Evolutionary conservation across 2,329 filamentous ascomycete species (phyloP).

Genomic region (Colletotrichum salicis): DNA sequence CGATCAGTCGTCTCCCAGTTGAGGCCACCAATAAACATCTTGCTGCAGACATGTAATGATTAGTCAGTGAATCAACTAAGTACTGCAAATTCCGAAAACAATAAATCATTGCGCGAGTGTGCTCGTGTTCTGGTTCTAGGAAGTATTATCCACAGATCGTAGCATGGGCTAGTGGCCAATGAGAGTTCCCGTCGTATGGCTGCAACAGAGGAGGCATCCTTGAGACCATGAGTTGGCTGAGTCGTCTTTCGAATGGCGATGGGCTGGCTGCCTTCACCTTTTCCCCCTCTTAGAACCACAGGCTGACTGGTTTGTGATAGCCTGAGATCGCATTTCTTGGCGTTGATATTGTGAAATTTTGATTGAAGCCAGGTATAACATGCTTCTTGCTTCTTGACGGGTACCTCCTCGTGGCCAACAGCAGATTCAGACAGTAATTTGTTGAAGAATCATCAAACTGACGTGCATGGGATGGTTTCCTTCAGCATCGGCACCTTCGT

Average conservation of each 20-base stretch:
- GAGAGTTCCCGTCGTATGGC: background rate
- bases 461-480: background rate
- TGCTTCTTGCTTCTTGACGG: background rate
- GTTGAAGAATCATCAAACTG: background rate
- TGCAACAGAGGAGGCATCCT: background rate
- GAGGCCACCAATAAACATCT: constrained; percentile 99
- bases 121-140: background rate
- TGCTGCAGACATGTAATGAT: constrained; percentile 67
- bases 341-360: background rate
- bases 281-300: background rate
- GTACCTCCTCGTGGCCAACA: background rate
- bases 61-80: constrained; percentile 13
- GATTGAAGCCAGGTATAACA: background rate
- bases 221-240: background rate
- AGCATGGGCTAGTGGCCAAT: background rate
- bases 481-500: constrained; percentile 11
- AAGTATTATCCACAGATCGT: background rate
- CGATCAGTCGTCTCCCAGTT: constrained; percentile 99
- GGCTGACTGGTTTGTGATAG: background rate
- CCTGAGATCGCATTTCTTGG: background rate
- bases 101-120: background rate
- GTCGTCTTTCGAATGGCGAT: background rate
- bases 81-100: background rate
- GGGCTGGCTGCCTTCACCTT: background rate
- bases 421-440: background rate